Evolutionary conservation across 2,329 filamentous ascomycete genomes (phyloP), one percentile per base, ranked within the genome.

Genomic region (Atkinsonella hypoxylon): DNA sequence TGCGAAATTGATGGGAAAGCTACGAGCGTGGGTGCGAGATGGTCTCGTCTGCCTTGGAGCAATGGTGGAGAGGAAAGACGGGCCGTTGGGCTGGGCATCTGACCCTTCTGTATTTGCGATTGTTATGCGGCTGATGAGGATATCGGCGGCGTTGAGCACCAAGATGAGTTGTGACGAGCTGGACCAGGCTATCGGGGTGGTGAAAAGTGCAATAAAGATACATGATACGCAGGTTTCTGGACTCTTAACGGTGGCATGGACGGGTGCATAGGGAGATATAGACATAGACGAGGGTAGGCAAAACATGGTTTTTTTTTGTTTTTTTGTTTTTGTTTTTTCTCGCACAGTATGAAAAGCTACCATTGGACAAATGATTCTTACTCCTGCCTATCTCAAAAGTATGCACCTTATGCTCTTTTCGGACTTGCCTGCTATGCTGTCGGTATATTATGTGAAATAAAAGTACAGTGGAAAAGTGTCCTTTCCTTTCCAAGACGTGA

Each of bases 51-150:
- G 66, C 0, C 62, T 85, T 12, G 63, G 53, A 46, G 46, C 52
- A 15, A 55, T 66, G 8, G 57, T 60, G 2, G 54, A 54, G 0
- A 65, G 73, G 18, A 61, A 62, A 1, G 85, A 89, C 59, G 83
- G 84, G 0, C 74, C 84, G 9, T 67, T 94, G 34, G 87, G 88
- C 7, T 89, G 85, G 82, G 77, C 78, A 1, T 82, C 83, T 1
- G 81, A 82, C 51, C 74, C 81, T 1, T 78, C 82, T 31, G 78
- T 83, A 1, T 91, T 89, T 62, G 73, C 76, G 2, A 67, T 85
- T 41, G 78, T 77, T 45, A 68, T 71, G 5, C 67, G 71, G 13
- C 59, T 78, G n/a, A 44, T 77, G n/a, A 58, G 68, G 2, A 61
- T 64, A 26, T 70, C 67, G 1, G 61, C 62, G 18, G 64, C 68